Conservation (phyloP, 106 monocot species). For the Dactylorhiza incarnata region DNA sequence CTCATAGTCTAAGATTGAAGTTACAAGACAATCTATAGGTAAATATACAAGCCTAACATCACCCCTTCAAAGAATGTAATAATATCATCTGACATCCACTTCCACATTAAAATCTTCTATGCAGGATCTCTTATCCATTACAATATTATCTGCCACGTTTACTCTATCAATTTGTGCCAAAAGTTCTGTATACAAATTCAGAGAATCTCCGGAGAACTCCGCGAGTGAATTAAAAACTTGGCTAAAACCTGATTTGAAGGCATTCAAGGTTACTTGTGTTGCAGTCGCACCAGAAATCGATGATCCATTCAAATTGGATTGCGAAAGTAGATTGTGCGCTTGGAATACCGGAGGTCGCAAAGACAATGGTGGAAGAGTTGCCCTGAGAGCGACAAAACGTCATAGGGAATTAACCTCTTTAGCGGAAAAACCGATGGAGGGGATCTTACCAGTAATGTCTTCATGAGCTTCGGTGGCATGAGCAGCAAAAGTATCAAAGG, state of each 20-base stretch:
- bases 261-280: constrained; percentile 59
- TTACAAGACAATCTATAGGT: background rate
- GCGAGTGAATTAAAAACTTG: constrained; percentile 60
- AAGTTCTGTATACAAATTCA: constrained; percentile 55
- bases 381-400: too few relatives aligned
- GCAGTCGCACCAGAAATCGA: too few relatives aligned
- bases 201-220: constrained; percentile 63
- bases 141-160: constrained; percentile 18
- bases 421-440: too few relatives aligned
- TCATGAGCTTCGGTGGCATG: too few relatives aligned
- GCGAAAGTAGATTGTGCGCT: too few relatives aligned
- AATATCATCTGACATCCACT: constrained; percentile 11
- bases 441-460: too few relatives aligned
- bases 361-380: too few relatives aligned
- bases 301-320: too few relatives aligned
- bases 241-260: constrained; percentile 57
- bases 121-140: constrained; percentile 24
- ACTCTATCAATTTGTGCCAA: constrained; percentile 27
- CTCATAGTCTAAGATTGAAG: background rate
- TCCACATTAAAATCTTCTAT: constrained; percentile 29
- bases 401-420: too few relatives aligned
- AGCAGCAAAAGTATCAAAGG: too few relatives aligned
- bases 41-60: background rate
- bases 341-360: too few relatives aligned
- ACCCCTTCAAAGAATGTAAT: background rate